Evolutionary conservation across 495 filamentous ascomycete genomes (phyloP), one percentile per base, ranked within the genome.

Genomic region (Penicillium bialowiezense): DNA sequence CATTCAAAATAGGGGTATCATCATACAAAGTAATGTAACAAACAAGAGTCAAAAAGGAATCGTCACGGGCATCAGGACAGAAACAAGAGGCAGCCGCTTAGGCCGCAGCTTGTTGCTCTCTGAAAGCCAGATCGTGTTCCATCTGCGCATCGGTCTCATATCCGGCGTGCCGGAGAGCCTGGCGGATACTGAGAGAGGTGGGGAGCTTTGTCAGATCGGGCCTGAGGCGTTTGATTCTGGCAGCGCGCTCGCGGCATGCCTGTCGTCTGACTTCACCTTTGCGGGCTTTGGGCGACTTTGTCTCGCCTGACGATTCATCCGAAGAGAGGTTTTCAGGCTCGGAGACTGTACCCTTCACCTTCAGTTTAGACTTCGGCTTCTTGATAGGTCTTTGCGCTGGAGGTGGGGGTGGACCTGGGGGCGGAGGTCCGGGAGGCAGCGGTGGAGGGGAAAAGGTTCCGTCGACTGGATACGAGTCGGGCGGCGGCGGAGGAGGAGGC

Each of bases 71-170:
- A 24, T 44, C 24, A 17, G 21, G 9, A 13, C 13, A 2, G 32
- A 28, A 32, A 5, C 20, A 26, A 21, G 17, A 6, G 13, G 15
- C 21, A n/a, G 10, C 17, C n/a, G 13, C 3, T 18, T 35, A 45
- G 3, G 14, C 20, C 9, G 31, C 33, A n/a, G 31, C 31, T 20
- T 35, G 29, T 20, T 63, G 63, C 51, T 67, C 65, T 14, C 62
- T 50, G 18, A 28, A 19, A 3, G 49, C 44, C 8, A 70, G 55
- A 24, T 68, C 65, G 47, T 48, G 46, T 15, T 67, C 56, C 59
- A 71, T 67, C 34, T 65, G 52, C 24, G 56, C 58, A 28, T 63
- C 54, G 13, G 51, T 55, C 32, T 62, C 57, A 36, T 71, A 71
- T 8, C 63, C 64, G 2, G 56, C 60, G 17, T 67, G 55, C 18